Conservation (phyloP, 805 yeast genomes). For the Tetrapisispora nanseiensis region DNA sequence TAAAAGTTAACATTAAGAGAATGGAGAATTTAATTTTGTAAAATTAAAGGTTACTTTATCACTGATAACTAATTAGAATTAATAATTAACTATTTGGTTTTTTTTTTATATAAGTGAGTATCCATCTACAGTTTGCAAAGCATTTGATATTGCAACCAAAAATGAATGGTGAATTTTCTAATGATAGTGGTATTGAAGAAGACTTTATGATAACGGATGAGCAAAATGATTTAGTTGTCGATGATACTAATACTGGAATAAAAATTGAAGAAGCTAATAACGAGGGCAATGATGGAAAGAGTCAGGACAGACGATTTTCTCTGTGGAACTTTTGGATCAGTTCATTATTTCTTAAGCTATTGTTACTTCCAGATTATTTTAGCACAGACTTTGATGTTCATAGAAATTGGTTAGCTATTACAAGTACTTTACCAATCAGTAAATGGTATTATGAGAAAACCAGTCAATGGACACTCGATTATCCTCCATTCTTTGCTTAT, state of each 20-base stretch:
- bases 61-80: no score
- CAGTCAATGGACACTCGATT: conserved; percentile 88
- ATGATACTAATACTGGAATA: neutral
- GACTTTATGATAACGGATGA: neutral
- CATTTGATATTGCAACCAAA: no score
- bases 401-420: conserved; percentile 92
- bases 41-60: no score
- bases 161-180: neutral
- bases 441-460: conserved; percentile 79
- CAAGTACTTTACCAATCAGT: conserved; percentile 58
- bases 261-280: neutral
- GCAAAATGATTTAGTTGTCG: neutral
- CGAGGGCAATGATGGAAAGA: neutral
- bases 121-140: no score
- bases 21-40: no score
- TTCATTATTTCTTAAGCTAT: conserved; percentile 45
- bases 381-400: conserved; percentile 98
- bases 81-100: neutral
- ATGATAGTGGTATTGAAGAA: neutral
- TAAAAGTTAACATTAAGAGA: no score
- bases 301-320: conserved; percentile 31
- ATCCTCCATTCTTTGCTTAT: conserved; percentile 96
- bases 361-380: conserved; percentile 70
- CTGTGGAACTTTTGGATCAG: conserved; percentile 62
- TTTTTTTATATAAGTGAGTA: no score